Base-by-base conservation (phyloP, 768 basidiomycete species). In the Rhodotorula diobovata region DNA sequence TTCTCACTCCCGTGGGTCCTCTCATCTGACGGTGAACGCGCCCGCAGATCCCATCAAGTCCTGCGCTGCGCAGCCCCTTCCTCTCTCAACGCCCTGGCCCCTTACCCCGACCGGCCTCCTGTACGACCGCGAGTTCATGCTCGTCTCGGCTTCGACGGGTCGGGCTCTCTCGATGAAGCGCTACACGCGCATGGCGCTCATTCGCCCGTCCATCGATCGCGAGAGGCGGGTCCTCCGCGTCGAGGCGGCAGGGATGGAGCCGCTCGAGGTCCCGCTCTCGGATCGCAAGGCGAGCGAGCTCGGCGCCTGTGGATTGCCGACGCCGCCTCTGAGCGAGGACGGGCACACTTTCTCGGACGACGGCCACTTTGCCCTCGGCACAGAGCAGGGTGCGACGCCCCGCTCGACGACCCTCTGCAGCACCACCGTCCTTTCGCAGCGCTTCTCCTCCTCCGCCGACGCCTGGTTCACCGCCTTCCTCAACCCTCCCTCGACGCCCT, bases 21-120 rank as follows among this genome's bases (percentile, higher is more conserved):
- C 32, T 21, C 28, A 45, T 15, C 28, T 28, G 11, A 54, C 21
- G 2, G 18, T n/a, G n/a, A n/a, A 34, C 32, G 2, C 32, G 53
- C 23, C 11, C 1, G 8, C 71, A 67, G 76, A 78, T 51, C 77
- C 77, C 1, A 78, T 78, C 59, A 78, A 78, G 35, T 78, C 77
- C 14, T 78, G 77, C 57, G 72, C 70, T 4, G 68, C 67, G 2
- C 77, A 77, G 32, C 50, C 60, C 4, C 28, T 77, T 53, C 23
- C 34, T 10, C 37, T 60, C 14, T n/a, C 45, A 1, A 28, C 43
- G 0, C 30, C 57, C 8, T 78, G 77, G 77, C 61, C 72, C 4
- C 43, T 78, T 35, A 63, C 69, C 12, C 59, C 66, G 34, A 59
- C 75, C 21, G 77, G 77, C 20, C 67, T 78, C 25, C 53, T 45